Conservation (phyloP, 139 green algal species). For the Asterochloris sp. region DNA sequence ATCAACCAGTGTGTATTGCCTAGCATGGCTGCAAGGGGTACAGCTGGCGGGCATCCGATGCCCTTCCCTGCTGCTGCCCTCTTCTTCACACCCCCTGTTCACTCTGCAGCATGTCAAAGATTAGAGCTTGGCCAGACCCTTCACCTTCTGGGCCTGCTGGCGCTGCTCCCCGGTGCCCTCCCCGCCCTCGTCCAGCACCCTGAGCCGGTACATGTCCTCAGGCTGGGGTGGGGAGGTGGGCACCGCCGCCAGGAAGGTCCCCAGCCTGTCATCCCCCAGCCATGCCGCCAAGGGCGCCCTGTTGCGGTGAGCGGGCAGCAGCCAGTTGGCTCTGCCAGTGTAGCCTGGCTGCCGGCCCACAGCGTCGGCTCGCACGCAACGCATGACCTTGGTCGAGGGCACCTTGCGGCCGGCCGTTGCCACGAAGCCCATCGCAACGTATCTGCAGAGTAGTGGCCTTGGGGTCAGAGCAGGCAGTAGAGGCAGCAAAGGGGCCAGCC, state of each 20-base stretch:
- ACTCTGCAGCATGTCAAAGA: no score
- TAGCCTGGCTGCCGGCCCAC: constrained; percentile 1
- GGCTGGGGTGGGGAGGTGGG: background rate
- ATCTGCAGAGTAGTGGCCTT: constrained; percentile 32
- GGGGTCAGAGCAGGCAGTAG: background rate
- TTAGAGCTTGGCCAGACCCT: no score
- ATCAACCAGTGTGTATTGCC: no score
- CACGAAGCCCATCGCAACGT: constrained; percentile 76
- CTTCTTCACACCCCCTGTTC: no score
- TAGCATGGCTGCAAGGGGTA: no score
- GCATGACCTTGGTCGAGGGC: constrained; percentile 23
- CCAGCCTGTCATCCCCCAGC: constrained; percentile 52
- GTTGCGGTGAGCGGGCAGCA: background rate
- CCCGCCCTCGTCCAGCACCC: constrained; percentile 23
- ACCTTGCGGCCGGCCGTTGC: constrained; percentile 25
- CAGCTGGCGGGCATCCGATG: no score
- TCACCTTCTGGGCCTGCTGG: background rate
- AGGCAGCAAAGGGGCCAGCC: background rate
- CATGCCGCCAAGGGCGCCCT: constrained; percentile 29
- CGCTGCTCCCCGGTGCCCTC: constrained; percentile 1
- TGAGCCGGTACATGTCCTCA: constrained; percentile 21
- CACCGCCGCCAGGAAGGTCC: constrained; percentile 41
- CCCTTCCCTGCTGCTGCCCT: no score
- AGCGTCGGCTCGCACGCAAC: constrained; percentile 19
- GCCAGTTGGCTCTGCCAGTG: background rate